Conservation (phyloP, 495 filamentous ascomycete genomes). For the Venustampulla echinocandica region DNA sequence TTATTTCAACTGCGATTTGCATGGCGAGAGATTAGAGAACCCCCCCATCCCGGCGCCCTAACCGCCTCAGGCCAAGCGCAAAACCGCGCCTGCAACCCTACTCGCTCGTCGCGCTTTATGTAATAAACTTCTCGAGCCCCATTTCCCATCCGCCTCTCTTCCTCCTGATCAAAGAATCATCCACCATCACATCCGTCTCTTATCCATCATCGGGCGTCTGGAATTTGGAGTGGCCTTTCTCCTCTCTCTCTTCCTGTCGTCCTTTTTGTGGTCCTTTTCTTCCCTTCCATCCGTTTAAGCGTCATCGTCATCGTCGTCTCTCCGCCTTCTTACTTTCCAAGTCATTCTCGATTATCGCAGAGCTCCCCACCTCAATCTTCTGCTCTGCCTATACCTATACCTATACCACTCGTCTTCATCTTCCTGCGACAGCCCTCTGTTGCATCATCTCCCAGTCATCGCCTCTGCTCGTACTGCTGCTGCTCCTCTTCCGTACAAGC, state of each 20-base stretch:
- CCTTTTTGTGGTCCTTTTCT: slow-evolving; percentile 36
- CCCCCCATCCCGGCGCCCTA: too few species aligned
- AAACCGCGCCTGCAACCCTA: too few species aligned
- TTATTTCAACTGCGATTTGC: too few species aligned
- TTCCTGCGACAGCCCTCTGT: slow-evolving; percentile 15
- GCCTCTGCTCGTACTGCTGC: too few species aligned
- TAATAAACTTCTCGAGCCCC: too few species aligned
- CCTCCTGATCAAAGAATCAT: slow-evolving; percentile 26
- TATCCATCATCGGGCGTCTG: slow-evolving; percentile 29
- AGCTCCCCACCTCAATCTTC: slow-evolving; percentile 17
- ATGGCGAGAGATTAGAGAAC: too few species aligned
- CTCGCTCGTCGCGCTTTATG: too few species aligned
- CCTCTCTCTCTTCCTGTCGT: slow-evolving; percentile 41
- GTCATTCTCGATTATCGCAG: slow-evolving; percentile 15
- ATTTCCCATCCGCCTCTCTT: slow-evolving; percentile 25
- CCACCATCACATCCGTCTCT: slow-evolving; percentile 21
- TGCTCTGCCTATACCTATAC: too few species aligned
- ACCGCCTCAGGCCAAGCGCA: too few species aligned
- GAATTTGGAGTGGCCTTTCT: slow-evolving; percentile 38
- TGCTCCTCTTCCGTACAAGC: slow-evolving; percentile 13
- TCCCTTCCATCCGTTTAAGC: slow-evolving; percentile 18
- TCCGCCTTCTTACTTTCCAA: slow-evolving; percentile 18
- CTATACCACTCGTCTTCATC: slow-evolving; percentile 21
- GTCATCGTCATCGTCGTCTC: slow-evolving; percentile 18
- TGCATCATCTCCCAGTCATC: slow-evolving; percentile 16